phyloP scores from a whole-genome alignment of 2,329 filamentous ascomycete species.

The Seiridium cupressi region DNA sequence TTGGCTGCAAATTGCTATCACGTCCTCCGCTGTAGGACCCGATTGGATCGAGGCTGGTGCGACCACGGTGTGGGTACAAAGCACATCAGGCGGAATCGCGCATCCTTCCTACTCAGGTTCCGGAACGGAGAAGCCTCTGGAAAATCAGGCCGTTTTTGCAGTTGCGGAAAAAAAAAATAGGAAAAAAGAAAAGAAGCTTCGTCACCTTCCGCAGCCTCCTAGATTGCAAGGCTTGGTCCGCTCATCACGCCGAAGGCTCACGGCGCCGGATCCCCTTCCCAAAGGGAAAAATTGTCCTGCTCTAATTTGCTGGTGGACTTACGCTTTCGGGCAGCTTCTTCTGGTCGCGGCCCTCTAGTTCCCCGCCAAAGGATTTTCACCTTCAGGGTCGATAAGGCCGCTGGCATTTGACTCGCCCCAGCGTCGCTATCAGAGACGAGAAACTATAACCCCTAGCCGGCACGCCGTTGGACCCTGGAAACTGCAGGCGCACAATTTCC shows the following conservation, averaged over 20 bases:
- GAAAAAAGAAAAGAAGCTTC: not conserved
- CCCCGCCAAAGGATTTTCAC: constrained; percentile 2
- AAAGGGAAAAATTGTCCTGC: not conserved
- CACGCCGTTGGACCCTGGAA: not conserved
- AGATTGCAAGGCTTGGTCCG: not conserved
- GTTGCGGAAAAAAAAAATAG: too few relatives aligned
- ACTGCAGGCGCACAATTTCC: not conserved
- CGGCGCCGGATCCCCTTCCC: not conserved
- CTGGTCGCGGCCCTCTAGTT: not conserved
- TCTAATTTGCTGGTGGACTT: not conserved
- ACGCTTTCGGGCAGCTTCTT: not conserved
- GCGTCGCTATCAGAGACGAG: constrained; percentile 1
- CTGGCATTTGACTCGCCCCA: not conserved
- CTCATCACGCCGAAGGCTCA: not conserved
- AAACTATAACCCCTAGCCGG: not conserved
- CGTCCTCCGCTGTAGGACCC: constrained; percentile 8
- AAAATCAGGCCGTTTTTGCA: not conserved
- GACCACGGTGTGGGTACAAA: constrained; percentile 9
- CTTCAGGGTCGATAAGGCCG: constrained; percentile 3
- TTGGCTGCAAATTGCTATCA: not conserved
- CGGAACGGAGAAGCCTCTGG: not conserved
- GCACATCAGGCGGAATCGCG: constrained; percentile 6
- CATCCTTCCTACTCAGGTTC: not conserved
- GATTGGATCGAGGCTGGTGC: constrained; percentile 4
- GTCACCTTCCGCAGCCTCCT: not conserved